phyloP scores from a whole-genome alignment of 495 filamentous ascomycete genomes.

The Copromyces sp. region DNA sequence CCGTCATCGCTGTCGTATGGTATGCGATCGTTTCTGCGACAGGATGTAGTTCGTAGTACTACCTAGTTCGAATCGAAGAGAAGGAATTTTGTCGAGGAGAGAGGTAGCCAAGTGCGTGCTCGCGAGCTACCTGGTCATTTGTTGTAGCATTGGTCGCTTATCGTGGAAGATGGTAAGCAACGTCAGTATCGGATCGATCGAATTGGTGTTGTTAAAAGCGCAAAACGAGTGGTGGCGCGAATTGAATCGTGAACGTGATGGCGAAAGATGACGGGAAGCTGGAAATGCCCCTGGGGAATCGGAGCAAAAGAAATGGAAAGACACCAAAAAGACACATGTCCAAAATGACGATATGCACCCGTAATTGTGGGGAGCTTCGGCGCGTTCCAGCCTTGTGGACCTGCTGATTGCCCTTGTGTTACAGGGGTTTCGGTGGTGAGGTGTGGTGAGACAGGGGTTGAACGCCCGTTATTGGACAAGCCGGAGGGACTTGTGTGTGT shows the following conservation, averaged over 20 bases:
- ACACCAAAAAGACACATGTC: slow-evolving; percentile 9
- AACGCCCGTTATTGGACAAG: background rate
- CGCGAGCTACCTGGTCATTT: background rate
- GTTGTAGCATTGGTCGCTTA: background rate
- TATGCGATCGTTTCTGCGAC: background rate
- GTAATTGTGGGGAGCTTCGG: background rate
- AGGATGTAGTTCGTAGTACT: background rate
- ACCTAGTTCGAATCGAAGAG: too few relatives aligned
- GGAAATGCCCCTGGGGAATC: background rate
- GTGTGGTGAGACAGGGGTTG: background rate
- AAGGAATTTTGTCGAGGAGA: background rate
- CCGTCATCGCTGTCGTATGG: background rate
- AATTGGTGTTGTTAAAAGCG: background rate
- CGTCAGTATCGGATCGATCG: background rate
- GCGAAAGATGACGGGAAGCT: background rate
- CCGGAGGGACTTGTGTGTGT: background rate
- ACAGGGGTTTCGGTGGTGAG: background rate
- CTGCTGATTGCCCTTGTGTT: background rate
- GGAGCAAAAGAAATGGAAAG: background rate
- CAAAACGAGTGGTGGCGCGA: background rate
- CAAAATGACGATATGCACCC: slow-evolving; percentile 5
- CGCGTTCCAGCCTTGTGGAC: background rate
- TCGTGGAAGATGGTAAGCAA: background rate
- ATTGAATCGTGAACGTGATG: background rate
- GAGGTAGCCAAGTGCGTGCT: slow-evolving; percentile 6